Base-by-base conservation (phyloP, 108 stramenopile genomes). In the Ochromonas danica region DNA sequence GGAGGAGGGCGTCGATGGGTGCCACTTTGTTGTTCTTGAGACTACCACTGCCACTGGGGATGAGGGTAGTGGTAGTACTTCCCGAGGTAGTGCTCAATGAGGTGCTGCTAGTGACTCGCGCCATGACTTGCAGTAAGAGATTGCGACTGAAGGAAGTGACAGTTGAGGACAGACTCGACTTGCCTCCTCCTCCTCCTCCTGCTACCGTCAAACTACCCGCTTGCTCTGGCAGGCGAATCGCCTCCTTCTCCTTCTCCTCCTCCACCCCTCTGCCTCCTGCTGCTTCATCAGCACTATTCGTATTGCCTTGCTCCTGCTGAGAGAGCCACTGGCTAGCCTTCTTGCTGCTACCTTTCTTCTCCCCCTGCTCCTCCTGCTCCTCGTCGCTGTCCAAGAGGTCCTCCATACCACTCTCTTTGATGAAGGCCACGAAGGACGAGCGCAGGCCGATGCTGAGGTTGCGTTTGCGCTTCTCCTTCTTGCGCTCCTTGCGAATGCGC, bases 401-500 rank as follows among this genome's bases (percentile, higher is more conserved):
- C 45, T 14, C 22, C 45, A 51, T 14, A 14, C 6, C 45, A 14
- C 45, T 51, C 22, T 51, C 45, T 22, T 51, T 22, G 45, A 51
- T 51, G n/a, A n/a, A n/a, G n/a, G n/a, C n/a, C n/a, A n/a, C n/a
- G n/a, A n/a, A n/a, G n/a, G n/a, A n/a, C n/a, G n/a, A n/a, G n/a
- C n/a, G n/a, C n/a, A n/a, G n/a, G n/a, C n/a, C n/a, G n/a, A n/a
- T n/a, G n/a, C n/a, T 14, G 14, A 40, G 67, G 33, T 40, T 70
- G 22, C 36, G 40, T 22, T 41, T 27, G 10, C 45, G 72, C 41
- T 60, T 45, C 10, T 3, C 14, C 22, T 42, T 75, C 31, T 75
- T 75, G 3, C 28, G 36, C 22, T 75, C 45, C 25, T 75, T 67
- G 3, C 63, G 63, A 31, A 67, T 67, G 3, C 31, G 63, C 31